Evolutionary conservation across 164 flowering plant genomes (phyloP).

Genomic region (Tetracentron sinense): DNA sequence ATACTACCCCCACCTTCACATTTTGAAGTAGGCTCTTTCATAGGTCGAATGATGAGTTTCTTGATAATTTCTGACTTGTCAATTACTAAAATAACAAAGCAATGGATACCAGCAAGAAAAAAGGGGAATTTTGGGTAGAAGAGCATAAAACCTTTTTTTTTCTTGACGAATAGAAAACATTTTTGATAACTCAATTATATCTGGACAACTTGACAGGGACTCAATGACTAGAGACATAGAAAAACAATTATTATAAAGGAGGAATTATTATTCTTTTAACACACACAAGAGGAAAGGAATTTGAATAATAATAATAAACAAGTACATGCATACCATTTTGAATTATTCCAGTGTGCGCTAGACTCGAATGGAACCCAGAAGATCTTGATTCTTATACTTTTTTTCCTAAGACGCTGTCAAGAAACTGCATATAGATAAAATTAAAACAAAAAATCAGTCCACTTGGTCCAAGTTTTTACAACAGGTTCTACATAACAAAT

Average conservation of each 20-base stretch:
- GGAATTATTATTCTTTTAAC: background rate
- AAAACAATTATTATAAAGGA: background rate
- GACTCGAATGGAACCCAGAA: background rate
- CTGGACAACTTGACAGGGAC: background rate
- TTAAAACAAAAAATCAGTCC: background rate
- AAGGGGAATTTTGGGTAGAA: too few relatives aligned
- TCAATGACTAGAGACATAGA: background rate
- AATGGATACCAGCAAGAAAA: background rate
- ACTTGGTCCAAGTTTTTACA: background rate
- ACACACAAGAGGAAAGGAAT: background rate
- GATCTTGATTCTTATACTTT: conserved; percentile 1
- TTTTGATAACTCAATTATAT: too few relatives aligned
- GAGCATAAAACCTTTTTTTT: too few relatives aligned
- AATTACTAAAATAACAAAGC: too few relatives aligned
- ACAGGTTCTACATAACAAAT: background rate
- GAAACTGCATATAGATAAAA: background rate
- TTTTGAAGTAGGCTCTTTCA: too few relatives aligned
- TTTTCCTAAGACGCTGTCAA: conserved; percentile 1
- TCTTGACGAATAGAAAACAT: background rate
- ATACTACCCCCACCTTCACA: too few relatives aligned
- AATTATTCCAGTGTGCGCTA: background rate
- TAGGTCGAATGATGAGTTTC: too few relatives aligned
- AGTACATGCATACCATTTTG: conserved; percentile 12
- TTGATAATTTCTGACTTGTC: background rate
- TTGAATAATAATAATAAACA: background rate